Conservation (phyloP, 805 yeast species). For the Candida glaebosa region DNA sequence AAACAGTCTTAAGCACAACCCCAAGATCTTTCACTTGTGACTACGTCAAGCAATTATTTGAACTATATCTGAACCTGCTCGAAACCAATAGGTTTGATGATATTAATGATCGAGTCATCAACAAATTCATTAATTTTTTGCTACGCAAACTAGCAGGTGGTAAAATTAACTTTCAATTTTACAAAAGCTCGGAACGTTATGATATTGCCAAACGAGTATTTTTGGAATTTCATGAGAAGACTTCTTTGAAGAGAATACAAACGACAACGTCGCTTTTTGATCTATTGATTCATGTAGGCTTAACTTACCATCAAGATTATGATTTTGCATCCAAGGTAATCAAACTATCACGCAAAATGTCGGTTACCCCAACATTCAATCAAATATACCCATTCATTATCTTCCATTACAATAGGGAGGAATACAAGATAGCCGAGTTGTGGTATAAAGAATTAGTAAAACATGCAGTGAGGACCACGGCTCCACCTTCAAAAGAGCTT, state of each 20-base stretch:
- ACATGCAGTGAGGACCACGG: constrained; percentile 28
- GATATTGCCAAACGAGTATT: constrained; percentile 26
- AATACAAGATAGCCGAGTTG: constrained; percentile 26
- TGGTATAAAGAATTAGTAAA: constrained; percentile 36
- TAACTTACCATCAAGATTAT: constrained; percentile 30
- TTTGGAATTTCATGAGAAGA: constrained; percentile 18
- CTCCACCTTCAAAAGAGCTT: constrained; percentile 24
- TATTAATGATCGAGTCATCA: constrained; percentile 2
- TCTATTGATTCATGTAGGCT: constrained; percentile 27
- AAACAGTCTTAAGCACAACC: constrained; percentile 16
- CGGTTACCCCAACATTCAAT: constrained; percentile 35
- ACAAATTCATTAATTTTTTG: constrained; percentile 20
- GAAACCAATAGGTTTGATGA: neutral
- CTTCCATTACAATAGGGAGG: constrained; percentile 30
- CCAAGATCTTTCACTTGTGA: constrained; percentile 12
- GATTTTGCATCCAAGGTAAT: constrained; percentile 30
- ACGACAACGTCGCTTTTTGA: constrained; percentile 25
- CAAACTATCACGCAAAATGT: constrained; percentile 20
- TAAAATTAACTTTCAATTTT: constrained; percentile 1
- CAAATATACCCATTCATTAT: constrained; percentile 37
- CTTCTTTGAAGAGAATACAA: constrained; percentile 10
- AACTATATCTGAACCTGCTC: constrained; percentile 1
- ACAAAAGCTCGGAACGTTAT: constrained; percentile 11
- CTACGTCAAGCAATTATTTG: constrained; percentile 19
- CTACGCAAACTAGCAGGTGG: constrained; percentile 18